Base-by-base conservation (phyloP, 352 stramenopile species). In the Phytopythium aichiense region DNA sequence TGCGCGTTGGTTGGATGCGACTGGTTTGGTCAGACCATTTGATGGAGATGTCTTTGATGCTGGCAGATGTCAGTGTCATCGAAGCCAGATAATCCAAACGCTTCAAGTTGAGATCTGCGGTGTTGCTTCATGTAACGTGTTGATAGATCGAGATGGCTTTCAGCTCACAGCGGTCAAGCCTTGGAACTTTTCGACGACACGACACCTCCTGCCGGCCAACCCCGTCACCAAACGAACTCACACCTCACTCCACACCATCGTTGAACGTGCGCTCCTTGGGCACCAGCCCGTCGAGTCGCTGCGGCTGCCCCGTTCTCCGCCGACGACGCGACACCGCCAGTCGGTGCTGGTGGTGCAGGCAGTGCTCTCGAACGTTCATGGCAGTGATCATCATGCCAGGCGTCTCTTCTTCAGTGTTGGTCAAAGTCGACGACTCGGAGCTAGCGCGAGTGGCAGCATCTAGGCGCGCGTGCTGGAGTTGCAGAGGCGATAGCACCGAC, bases 301-400 rank as follows among this genome's bases (percentile, higher is more conserved):
- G 33, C 53, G 23, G 31, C 23, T 58, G 9, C n/a, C 28, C 12
- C 37, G n/a, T 20, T 43, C 37, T 58, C 20, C 52, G 52, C 2
- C 31, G 52, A 20, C 52, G 52, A 15, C 37, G 52, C 33, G 52
- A 58, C 22, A 22, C 33, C 33, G 52, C 20, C 20, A 58, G 28
- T 2, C 20, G 31, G 20, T 58, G 52, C 52, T 52, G 46, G 23
- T 52, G 48, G 48, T 37, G 48, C 48, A 54, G 28, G n/a, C 48
- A 54, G 25, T 30, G 48, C 15, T 35, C 48, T 31, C 38, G 25
- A 30, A 16, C 28, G 23, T 7, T 16, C 28, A 54, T 49, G 20
- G 35, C 33, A 37, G 38, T 16, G 35, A 58, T 46, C 35, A 33
- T 50, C 23, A 49, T 15, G 12, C n/a, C 53, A 7, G 33, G 22